Evolutionary conservation across 83 land plant genomes (phyloP), one percentile per base, ranked within the genome.

Genomic region (Picea abies): DNA sequence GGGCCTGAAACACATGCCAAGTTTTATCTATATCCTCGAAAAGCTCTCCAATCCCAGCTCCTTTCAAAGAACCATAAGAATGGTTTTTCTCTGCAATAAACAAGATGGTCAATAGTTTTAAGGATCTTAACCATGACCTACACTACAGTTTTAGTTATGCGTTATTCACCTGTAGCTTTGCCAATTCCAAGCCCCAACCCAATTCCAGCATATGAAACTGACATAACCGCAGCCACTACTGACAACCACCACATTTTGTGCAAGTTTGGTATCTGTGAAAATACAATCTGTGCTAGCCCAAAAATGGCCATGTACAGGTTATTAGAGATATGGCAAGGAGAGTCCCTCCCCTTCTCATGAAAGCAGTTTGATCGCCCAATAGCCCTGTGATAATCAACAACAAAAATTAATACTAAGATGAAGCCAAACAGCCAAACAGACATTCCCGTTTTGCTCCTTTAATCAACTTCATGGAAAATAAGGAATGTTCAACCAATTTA

Each of bases 171-270:
- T 58, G 78, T 83, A 66, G 88, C 85, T 85, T 89, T 81, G 61
- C 76, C 89, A 41, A 93, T 72, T 60, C 90, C 91, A 49, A 93
- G 90, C 71, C 84, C 90, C 9, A 93, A 85, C 37, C 93, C 94
- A 63, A 93, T 88, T 14, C 86, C 67, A 25, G 95, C 91, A 84
- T 93, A 93, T 29, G 95, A 83, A 80, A 93, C 88, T 83, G 95
- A 93, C 93, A 90, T 90, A 64, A 90, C 83, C 2, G 93, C 92
- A 20, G 93, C 87, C 32, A 91, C 88, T 73, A 88, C 86, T 58
- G 95, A 91, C 73, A 93, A 90, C 95, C 95, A 93, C 92, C 89
- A 91, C 1, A 89, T 72, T 81, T 88, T 85, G 80, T 82, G 83
- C 16, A 91, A 82, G 58, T 90, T 88, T 3, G 94, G 94, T 52